phyloP scores from a whole-genome alignment of 352 stramenopile species.

The Phytopythium helicoides region DNA sequence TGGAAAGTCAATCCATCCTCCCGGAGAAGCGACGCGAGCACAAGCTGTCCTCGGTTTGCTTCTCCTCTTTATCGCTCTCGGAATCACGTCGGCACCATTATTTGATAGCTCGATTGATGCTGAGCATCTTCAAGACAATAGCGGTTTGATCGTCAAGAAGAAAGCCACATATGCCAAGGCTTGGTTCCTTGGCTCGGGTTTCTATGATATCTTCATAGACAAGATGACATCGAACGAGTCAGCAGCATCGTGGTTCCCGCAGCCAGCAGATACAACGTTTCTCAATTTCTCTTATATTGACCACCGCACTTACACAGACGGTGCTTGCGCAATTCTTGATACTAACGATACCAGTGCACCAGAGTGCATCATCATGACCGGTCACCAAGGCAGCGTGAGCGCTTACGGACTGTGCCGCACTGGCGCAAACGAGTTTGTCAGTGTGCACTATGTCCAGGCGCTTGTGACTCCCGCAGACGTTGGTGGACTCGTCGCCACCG shows the following conservation, averaged over 20 bases:
- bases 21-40: slow-evolving; percentile 13
- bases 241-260: slow-evolving; percentile 25
- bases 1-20: slow-evolving; percentile 4
- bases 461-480: slow-evolving; percentile 34
- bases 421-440: slow-evolving; percentile 25
- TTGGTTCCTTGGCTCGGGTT: slow-evolving; percentile 22
- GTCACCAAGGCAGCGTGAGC: slow-evolving; percentile 31
- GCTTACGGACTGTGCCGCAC: slow-evolving; percentile 33
- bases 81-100: slow-evolving; percentile 24
- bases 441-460: slow-evolving; percentile 27
- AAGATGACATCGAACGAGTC: slow-evolving; percentile 21
- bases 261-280: slow-evolving; percentile 27
- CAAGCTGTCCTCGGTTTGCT: slow-evolving; percentile 22
- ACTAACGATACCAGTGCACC: slow-evolving; percentile 9
- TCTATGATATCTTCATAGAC: slow-evolving; percentile 18
- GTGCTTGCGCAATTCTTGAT: slow-evolving; percentile 24
- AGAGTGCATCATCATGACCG: slow-evolving; percentile 39
- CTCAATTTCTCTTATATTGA: slow-evolving; percentile 28
- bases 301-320: slow-evolving; percentile 11
- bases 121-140: slow-evolving; percentile 24
- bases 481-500: slow-evolving; percentile 22
- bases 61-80: slow-evolving; percentile 27
- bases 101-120: slow-evolving; percentile 33
- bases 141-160: slow-evolving; percentile 28
- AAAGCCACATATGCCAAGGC: slow-evolving; percentile 33